Percentiles rank a stretch among this genome's conserved stretches.
Conservation (phyloP, 352 stramenopile species). For the Blastocystis hominis region DNA sequence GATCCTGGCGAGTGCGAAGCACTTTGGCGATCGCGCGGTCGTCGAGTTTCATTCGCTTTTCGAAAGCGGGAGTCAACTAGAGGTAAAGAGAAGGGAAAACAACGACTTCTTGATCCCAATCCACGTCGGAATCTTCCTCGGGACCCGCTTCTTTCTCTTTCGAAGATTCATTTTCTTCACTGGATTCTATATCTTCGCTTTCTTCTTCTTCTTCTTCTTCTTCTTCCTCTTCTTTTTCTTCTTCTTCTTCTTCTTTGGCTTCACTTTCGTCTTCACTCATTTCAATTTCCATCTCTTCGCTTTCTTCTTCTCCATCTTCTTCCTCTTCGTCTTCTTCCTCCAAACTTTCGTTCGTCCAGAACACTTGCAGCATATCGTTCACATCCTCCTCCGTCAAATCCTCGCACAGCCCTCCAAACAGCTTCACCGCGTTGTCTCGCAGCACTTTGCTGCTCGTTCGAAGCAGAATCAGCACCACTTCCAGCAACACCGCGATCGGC, state of each 20-base stretch:
- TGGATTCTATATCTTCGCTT: conserved; percentile 80
- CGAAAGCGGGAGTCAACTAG: neutral
- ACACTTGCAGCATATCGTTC: neutral
- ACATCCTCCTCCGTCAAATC: conserved; percentile 33
- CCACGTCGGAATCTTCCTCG: conserved; percentile 53
- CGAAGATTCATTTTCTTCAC: conserved; percentile 70
- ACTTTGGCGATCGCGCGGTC: neutral
- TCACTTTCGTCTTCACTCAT: conserved; percentile 65
- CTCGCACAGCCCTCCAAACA: neutral
- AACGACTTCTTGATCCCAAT: neutral
- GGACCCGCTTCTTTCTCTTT: conserved; percentile 62
- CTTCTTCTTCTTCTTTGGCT: conserved; percentile 72
- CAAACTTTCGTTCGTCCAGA: conserved; percentile 20
- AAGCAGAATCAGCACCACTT: conserved; percentile 19
- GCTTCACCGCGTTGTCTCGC: neutral
- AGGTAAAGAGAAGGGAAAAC: neutral
- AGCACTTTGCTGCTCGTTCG: conserved; percentile 1
- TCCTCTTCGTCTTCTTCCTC: neutral
- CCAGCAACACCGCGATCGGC: conserved; percentile 2
- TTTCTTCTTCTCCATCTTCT: neutral
- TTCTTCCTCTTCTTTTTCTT: conserved; percentile 79
- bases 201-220: conserved; percentile 77
- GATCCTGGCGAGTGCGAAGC: neutral
- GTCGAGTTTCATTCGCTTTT: neutral
- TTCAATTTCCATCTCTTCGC: conserved; percentile 67